Evolutionary conservation across 495 filamentous ascomycete species (phyloP).

Genomic region (Paragyromitra xinjiangensis): DNA sequence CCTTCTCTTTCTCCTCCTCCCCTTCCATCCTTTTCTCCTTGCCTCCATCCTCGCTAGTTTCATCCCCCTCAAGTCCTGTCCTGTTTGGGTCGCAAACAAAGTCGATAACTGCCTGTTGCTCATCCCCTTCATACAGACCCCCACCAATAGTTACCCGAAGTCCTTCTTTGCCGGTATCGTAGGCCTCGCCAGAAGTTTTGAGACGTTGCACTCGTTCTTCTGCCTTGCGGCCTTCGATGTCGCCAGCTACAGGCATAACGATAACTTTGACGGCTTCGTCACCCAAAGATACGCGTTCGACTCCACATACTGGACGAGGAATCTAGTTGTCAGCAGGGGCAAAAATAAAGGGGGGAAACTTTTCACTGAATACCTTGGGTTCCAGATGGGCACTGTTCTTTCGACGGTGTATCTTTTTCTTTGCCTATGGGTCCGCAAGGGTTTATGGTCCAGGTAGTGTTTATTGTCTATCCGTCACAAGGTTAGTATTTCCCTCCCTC

Average conservation of each 20-base stretch:
- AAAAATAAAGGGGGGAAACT: constrained; percentile 36
- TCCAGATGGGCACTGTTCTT: constrained; percentile 69
- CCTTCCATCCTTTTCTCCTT: constrained; percentile 53
- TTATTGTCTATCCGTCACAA: constrained; percentile 59
- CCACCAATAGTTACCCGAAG: constrained; percentile 75
- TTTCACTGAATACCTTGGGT: constrained; percentile 64
- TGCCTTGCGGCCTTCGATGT: constrained; percentile 65
- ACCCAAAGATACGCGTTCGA: constrained; percentile 65
- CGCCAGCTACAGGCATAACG: constrained; percentile 78
- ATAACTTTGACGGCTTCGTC: constrained; percentile 61
- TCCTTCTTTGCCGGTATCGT: constrained; percentile 72
- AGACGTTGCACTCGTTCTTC: constrained; percentile 71
- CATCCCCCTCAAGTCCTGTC: constrained; percentile 74
- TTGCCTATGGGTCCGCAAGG: constrained; percentile 74
- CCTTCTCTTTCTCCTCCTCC: constrained; percentile 60
- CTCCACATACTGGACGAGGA: constrained; percentile 76
- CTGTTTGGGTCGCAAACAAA: constrained; percentile 78
- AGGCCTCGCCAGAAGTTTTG: constrained; percentile 65
- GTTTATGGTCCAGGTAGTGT: constrained; percentile 90
- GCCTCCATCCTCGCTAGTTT: constrained; percentile 59
- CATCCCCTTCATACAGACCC: constrained; percentile 67
- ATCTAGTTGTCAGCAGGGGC: constrained; percentile 16
- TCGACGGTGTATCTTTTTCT: constrained; percentile 61
- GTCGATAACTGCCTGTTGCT: constrained; percentile 78
- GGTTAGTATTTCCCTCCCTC: constrained; percentile 2